These are phyloP conservation scores for Panus rudis DNA, from an alignment of 768 basidiomycete genomes.

Conservation along the genomic window DNA sequence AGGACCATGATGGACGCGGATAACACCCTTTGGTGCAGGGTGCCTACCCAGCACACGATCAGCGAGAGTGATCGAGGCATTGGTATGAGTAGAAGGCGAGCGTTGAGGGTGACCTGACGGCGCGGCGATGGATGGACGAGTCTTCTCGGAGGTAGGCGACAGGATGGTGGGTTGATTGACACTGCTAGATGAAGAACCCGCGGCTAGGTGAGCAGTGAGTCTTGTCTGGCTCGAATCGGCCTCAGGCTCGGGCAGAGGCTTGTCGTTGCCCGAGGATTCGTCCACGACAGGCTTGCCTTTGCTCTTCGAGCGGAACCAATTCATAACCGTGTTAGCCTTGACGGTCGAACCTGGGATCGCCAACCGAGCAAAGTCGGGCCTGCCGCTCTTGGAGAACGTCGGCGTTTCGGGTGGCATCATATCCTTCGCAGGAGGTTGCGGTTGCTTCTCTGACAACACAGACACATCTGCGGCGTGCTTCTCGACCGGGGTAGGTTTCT, in stretches of 20 bases:
- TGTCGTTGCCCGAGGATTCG: slow-evolving; percentile 20
- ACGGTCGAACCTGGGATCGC: slow-evolving; percentile 65
- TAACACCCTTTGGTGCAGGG: slow-evolving; percentile 35
- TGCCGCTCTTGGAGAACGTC: slow-evolving; percentile 21
- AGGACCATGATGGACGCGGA: slow-evolving; percentile 87
- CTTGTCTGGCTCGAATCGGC: background rate
- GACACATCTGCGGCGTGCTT: slow-evolving; percentile 13
- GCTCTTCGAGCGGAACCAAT: slow-evolving; percentile 87
- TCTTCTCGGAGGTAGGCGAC: slow-evolving; percentile 12
- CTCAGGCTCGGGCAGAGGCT: slow-evolving; percentile 6
- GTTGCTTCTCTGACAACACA: slow-evolving; percentile 4
- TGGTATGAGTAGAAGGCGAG: slow-evolving; percentile 38
- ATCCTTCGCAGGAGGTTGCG: slow-evolving; percentile 6
- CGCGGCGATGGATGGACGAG: slow-evolving; percentile 10
- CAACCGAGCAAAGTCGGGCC: no score
- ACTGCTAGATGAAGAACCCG: slow-evolving; percentile 10
- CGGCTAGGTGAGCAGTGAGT: background rate
- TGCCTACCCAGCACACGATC: background rate
- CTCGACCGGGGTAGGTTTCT: slow-evolving; percentile 24
- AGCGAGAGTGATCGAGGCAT: slow-evolving; percentile 28
- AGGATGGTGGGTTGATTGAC: slow-evolving; percentile 8
- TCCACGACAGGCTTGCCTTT: slow-evolving; percentile 32
- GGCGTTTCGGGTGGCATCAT: slow-evolving; percentile 15
- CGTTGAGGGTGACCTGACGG: slow-evolving; percentile 33
- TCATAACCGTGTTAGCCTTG: slow-evolving; percentile 94